Conservation (phyloP, 2,329 filamentous ascomycete species). For the Epichloe glyceriae region DNA sequence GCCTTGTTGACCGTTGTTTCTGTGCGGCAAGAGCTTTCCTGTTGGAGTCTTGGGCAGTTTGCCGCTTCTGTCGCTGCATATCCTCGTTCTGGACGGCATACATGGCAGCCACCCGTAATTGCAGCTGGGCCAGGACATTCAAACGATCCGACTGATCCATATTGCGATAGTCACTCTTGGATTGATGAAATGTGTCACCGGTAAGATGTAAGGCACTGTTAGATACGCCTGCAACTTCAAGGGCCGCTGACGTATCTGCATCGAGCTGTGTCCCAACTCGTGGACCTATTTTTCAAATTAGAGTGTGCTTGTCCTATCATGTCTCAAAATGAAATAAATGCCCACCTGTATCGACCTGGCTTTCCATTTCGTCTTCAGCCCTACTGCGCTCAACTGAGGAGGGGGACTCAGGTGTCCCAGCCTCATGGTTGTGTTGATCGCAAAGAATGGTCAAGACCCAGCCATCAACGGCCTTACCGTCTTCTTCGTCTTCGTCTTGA, state of each 20-base stretch:
- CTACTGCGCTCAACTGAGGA: slow-evolving; percentile 21
- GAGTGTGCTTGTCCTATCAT: neutral
- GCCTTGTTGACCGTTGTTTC: slow-evolving; percentile 14
- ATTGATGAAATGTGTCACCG: slow-evolving; percentile 30
- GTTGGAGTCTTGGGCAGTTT: slow-evolving; percentile 23
- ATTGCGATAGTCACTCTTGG: slow-evolving; percentile 29
- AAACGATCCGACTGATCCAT: slow-evolving; percentile 28
- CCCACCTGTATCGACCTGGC: slow-evolving; percentile 11
- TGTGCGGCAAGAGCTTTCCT: slow-evolving; percentile 15
- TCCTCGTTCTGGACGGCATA: slow-evolving; percentile 33
- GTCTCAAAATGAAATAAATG: neutral
- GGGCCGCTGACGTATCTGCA: slow-evolving; percentile 22
- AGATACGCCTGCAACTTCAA: slow-evolving; percentile 28
- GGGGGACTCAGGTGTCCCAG: slow-evolving; percentile 29
- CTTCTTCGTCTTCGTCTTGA: slow-evolving; percentile 33
- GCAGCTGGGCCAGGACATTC: slow-evolving; percentile 25
- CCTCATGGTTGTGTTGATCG: slow-evolving; percentile 31
- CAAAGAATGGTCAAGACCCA: slow-evolving; percentile 32
- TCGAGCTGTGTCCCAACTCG: slow-evolving; percentile 13
- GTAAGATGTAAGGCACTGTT: slow-evolving; percentile 25
- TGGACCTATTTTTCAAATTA: neutral
- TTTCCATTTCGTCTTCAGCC: slow-evolving; percentile 19
- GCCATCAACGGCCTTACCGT: slow-evolving; percentile 29
- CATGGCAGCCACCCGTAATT: slow-evolving; percentile 29
- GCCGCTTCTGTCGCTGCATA: slow-evolving; percentile 25